Conservation (phyloP, 2,329 filamentous ascomycete species). For the Chrysoporthe puriensis region DNA sequence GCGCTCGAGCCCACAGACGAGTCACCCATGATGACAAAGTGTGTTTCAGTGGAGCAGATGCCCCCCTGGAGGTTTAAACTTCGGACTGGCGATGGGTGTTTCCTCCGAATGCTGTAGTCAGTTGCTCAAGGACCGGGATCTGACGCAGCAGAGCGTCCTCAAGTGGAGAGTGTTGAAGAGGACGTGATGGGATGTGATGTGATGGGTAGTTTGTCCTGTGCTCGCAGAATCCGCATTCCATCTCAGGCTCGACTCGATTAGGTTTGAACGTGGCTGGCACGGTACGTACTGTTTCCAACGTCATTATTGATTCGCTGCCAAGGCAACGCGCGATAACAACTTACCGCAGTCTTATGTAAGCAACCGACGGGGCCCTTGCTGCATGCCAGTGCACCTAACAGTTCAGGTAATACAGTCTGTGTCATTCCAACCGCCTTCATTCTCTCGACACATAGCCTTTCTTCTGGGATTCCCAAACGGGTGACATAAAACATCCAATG, state of each 20-base stretch:
- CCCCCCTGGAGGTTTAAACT: neutral
- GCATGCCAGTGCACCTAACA: neutral
- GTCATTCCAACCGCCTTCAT: too few species aligned
- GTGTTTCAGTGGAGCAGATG: neutral
- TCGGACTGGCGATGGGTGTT: neutral
- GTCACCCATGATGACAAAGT: constrained; percentile 42
- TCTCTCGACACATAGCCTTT: neutral
- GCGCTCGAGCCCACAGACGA: constrained; percentile 23
- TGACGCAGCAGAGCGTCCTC: neutral
- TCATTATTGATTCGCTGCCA: constrained; percentile 16
- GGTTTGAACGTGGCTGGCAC: neutral
- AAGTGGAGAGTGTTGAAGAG: neutral
- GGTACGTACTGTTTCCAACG: neutral
- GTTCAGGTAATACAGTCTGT: too few species aligned
- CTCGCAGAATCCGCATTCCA: neutral
- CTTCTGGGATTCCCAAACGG: neutral
- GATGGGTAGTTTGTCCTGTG: neutral
- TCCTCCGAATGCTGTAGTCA: neutral
- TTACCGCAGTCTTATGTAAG: neutral
- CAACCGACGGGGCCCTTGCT: neutral
- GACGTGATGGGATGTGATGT: neutral
- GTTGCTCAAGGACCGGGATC: neutral
- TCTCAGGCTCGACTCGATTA: neutral
- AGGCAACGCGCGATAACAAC: neutral
- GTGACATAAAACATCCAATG: neutral